Percentiles rank a stretch among this genome's conserved stretches.
Conservation (phyloP, 306 rosid species). For the Prunus armeniaca region DNA sequence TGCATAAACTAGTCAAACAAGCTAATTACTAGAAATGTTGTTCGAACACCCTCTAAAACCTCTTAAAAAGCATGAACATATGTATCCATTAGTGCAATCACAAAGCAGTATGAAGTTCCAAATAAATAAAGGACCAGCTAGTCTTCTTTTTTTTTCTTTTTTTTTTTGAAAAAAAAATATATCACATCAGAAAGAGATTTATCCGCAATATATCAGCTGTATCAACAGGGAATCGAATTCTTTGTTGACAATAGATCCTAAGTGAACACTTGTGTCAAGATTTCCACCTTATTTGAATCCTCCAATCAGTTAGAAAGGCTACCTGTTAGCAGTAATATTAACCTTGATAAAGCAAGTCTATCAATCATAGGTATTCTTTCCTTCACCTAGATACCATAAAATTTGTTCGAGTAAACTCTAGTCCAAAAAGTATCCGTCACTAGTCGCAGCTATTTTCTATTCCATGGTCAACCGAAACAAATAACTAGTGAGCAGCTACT, state of each 20-base stretch:
- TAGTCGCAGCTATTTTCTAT: neutral
- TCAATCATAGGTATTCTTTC: neutral
- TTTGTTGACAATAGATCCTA: neutral
- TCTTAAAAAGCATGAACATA: too few species aligned
- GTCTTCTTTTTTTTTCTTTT: too few species aligned
- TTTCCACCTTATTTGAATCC: neutral
- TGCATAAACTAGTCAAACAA: too few species aligned
- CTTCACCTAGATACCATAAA: neutral
- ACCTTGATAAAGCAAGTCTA: too few species aligned
- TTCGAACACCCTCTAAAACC: too few species aligned
- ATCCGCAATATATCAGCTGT: neutral
- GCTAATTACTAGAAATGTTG: too few species aligned
- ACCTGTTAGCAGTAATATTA: neutral
- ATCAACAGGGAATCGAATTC: neutral
- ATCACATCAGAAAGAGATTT: neutral
- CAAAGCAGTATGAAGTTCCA: neutral
- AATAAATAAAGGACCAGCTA: too few species aligned
- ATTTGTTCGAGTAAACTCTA: neutral
- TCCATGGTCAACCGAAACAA: neutral
- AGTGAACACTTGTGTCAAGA: neutral
- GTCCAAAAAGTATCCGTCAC: neutral
- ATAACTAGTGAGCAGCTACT: neutral
- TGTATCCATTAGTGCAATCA: too few species aligned
- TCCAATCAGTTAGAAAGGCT: neutral
- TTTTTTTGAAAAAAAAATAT: too few species aligned